Conservation (phyloP, 148 eudicot genomes). For the Chenopodium album region DNA sequence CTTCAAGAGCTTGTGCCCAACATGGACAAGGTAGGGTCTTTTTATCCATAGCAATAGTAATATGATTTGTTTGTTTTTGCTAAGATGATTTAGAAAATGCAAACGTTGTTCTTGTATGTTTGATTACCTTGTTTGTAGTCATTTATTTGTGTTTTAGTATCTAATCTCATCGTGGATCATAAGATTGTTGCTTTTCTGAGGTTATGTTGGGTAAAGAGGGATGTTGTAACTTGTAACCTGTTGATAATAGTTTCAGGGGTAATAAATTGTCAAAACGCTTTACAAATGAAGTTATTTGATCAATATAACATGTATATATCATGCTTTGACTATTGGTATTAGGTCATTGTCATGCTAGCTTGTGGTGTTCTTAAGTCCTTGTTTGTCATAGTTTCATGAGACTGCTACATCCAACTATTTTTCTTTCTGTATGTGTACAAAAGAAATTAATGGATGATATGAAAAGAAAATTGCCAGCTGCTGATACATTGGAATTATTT, state of each 20-base stretch:
- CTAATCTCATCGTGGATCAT: background rate
- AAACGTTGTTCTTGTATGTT: background rate
- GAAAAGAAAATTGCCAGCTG: background rate
- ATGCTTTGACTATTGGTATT: background rate
- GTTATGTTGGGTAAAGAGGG: background rate
- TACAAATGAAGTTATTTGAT: background rate
- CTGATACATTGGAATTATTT: background rate
- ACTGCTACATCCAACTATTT: background rate
- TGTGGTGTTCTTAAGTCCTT: background rate
- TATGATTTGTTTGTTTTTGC: background rate
- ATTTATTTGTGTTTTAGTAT: background rate
- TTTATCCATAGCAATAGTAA: background rate
- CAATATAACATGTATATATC: background rate
- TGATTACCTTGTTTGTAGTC: background rate
- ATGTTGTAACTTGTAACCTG: background rate
- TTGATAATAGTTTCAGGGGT: background rate
- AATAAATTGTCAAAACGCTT: background rate
- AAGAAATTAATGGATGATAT: background rate
- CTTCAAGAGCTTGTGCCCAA: conserved; percentile 96
- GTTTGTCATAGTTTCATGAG: background rate
- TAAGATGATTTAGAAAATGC: background rate
- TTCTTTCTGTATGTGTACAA: background rate
- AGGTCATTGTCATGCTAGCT: background rate
- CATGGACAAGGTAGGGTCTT: conserved; percentile 74
- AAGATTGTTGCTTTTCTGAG: background rate